phyloP scores from a whole-genome alignment of 257 asterid species.

The Buddleja alternifolia region DNA sequence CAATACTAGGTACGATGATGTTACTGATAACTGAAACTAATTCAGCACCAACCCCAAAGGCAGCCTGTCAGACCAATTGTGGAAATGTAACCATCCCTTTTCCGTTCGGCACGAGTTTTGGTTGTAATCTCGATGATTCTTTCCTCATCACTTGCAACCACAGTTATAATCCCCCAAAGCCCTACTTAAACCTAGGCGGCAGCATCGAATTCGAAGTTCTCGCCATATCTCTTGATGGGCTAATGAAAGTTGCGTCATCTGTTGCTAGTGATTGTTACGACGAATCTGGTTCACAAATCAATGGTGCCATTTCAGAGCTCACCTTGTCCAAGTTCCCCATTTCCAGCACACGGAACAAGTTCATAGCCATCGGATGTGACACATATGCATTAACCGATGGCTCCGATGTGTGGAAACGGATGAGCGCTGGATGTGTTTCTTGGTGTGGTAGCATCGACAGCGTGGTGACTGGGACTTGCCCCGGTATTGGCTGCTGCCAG shows the following conservation, averaged over 20 bases:
- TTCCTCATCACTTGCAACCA: conserved; percentile 38
- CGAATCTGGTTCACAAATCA: background rate
- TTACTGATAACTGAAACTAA: background rate
- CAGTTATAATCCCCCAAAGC: conserved; percentile 32
- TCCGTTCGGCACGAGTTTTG: conserved; percentile 27
- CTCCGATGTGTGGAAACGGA: background rate
- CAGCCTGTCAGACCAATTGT: conserved; percentile 17
- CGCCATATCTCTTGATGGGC: conserved; percentile 32
- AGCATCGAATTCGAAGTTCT: conserved; percentile 25
- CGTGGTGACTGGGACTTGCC: conserved; percentile 26
- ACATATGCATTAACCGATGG: conserved; percentile 30
- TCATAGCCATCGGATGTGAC: conserved; percentile 38
- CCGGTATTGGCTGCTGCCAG: conserved; percentile 47
- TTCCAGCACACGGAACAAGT: conserved; percentile 34
- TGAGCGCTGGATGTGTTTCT: conserved; percentile 32
- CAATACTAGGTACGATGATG: background rate
- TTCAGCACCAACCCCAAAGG: no score
- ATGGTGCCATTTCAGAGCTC: background rate
- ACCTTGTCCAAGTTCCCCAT: conserved; percentile 7
- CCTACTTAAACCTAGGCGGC: conserved; percentile 24
- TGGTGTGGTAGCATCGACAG: conserved; percentile 19
- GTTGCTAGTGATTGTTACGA: conserved; percentile 34
- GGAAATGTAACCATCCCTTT: conserved; percentile 32
- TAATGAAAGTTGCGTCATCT: conserved; percentile 10
- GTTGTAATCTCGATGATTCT: conserved; percentile 24